A percentile compares a stretch with the other conserved stretches of the same genome.
These are phyloP conservation scores for Akanthomyces lecanii DNA, from an alignment of 2,329 filamentous ascomycete genomes.

Conservation along the genomic window DNA sequence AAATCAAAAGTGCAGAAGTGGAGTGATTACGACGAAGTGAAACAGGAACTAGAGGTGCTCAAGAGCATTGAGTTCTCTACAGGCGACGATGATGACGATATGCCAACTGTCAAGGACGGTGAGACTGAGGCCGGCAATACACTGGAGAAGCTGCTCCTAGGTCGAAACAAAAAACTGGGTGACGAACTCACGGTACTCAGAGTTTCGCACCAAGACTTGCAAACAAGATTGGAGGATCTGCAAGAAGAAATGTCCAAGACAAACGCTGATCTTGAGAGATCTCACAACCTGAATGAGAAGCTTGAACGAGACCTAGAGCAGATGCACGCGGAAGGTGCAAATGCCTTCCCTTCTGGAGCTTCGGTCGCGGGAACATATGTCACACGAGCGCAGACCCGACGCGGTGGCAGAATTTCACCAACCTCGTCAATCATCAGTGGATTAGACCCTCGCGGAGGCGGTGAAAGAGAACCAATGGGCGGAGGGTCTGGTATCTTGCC, in stretches of 20 bases:
- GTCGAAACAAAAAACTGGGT: slow-evolving; percentile 92
- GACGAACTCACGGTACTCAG: slow-evolving; percentile 90
- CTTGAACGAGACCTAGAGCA: slow-evolving; percentile 88
- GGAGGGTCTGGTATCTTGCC: slow-evolving; percentile 85
- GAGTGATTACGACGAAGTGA: slow-evolving; percentile 93
- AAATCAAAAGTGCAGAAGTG: slow-evolving; percentile 81
- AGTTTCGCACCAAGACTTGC: slow-evolving; percentile 90
- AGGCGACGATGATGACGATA: slow-evolving; percentile 77
- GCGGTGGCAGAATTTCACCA: slow-evolving; percentile 71
- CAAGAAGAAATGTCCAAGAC: slow-evolving; percentile 80
- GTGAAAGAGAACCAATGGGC: slow-evolving; percentile 59
- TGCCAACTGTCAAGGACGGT: slow-evolving; percentile 38
- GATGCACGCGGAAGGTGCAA: slow-evolving; percentile 79
- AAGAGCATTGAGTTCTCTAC: slow-evolving; percentile 98
- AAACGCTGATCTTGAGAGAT: slow-evolving; percentile 80
- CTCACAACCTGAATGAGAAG: slow-evolving; percentile 78
- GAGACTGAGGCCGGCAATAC: slow-evolving; percentile 61
- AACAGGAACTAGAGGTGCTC: slow-evolving; percentile 90
- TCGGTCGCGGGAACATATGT: slow-evolving; percentile 91
- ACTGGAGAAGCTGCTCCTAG: slow-evolving; percentile 83
- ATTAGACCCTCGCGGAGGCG: slow-evolving; percentile 64
- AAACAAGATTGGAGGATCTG: slow-evolving; percentile 70
- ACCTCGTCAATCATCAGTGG: slow-evolving; percentile 98
- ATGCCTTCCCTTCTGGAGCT: slow-evolving; percentile 81
- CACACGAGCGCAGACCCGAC: slow-evolving; percentile 56